A percentile compares a stretch with the other conserved stretches of the same genome.
phyloP scores from a whole-genome alignment of 2,329 filamentous ascomycete species.

The Neonectria coccinea region DNA sequence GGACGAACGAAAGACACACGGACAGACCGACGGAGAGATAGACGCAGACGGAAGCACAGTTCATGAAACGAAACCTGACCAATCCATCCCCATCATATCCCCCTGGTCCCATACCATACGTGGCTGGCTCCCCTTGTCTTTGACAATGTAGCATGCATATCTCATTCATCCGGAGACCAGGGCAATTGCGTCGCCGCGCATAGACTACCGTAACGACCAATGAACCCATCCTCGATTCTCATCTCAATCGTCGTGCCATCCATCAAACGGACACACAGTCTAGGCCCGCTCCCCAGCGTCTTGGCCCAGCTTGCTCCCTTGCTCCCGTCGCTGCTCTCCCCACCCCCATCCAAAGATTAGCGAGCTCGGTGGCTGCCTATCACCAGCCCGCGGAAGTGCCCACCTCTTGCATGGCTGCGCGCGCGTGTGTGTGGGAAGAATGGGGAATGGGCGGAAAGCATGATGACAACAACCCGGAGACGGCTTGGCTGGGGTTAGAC shows the following conservation, averaged over 20 bases:
- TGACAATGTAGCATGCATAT: slow-evolving; percentile 22
- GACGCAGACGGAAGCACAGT: not conserved
- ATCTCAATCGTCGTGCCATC: slow-evolving; percentile 3
- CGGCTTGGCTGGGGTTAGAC: slow-evolving; percentile 14
- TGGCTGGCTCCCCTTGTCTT: not conserved
- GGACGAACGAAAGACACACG: not conserved
- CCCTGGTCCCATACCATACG: slow-evolving; percentile 3
- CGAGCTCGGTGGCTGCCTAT: slow-evolving; percentile 42
- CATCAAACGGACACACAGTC: not conserved
- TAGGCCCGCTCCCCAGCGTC: not conserved
- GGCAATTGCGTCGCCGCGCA: slow-evolving; percentile 11
- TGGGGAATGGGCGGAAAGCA: slow-evolving; percentile 21
- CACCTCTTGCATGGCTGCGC: not conserved
- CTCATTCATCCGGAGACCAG: slow-evolving; percentile 24
- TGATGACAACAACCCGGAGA: slow-evolving; percentile 18
- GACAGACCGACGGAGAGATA: too few relatives aligned
- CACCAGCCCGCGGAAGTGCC: slow-evolving; percentile 19
- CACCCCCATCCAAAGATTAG: slow-evolving; percentile 40
- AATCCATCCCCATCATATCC: not conserved
- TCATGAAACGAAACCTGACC: too few relatives aligned
- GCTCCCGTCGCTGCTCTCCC: slow-evolving; percentile 21
- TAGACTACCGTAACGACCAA: slow-evolving; percentile 1
- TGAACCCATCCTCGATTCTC: not conserved
- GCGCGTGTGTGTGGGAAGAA: not conserved
- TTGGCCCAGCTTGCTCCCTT: slow-evolving; percentile 2